Base-by-base conservation (phyloP, 2,329 filamentous ascomycete species). In the Grosmannia penicillata region DNA sequence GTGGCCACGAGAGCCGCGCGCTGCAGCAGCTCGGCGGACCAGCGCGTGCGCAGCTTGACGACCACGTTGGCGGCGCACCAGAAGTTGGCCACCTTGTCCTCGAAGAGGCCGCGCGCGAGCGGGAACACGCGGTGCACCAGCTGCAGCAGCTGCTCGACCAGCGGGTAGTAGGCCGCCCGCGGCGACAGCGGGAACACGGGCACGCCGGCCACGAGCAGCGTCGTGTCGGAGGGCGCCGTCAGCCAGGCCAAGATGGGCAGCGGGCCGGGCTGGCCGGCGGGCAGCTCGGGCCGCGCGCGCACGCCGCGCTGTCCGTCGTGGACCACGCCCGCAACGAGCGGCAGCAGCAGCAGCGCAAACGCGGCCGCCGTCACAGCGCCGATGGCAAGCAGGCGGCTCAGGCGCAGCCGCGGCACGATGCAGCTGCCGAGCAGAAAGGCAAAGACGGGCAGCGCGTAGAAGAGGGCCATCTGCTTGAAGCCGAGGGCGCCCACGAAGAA, bases 381-480 rank as follows among this genome's bases (percentile, higher is more conserved):
- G 45, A 96, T 89, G 8, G 72, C 72, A 5, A 91, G 47, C 19
- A 96, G 72, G 4, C 85, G 75, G 0, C 68, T 55, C 3, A 78
- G 49, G 40, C 80, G 78, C 50, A 87, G 59, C 10, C 67, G 66
- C 1, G 87, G 87, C 45, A 78, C 79, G n/a, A 93, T 50, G 53
- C 87, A 95, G 51, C 78, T 76, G 8, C 89, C 91, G 1, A 96
- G 65, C 2, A 98, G 75, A 53, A 87, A 98, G 24, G 85, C 81
- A 56, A 96, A 96, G 41, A 96, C 78, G 17, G 80, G 78, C 13
- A 93, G 87, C 4, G 93, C 86, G 58, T 95, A 98, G 62, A 96
- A 98, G 14, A 98, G 68, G 1, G 89, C 89, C 93, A 98, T 98
- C 58, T 98, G 91, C 65, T 98, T 98, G 68, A 96, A 98, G 6